Percentiles rank a stretch among this genome's conserved stretches.
Conservation (phyloP, 768 basidiomycete genomes). For the Ephemerocybe angulata region DNA sequence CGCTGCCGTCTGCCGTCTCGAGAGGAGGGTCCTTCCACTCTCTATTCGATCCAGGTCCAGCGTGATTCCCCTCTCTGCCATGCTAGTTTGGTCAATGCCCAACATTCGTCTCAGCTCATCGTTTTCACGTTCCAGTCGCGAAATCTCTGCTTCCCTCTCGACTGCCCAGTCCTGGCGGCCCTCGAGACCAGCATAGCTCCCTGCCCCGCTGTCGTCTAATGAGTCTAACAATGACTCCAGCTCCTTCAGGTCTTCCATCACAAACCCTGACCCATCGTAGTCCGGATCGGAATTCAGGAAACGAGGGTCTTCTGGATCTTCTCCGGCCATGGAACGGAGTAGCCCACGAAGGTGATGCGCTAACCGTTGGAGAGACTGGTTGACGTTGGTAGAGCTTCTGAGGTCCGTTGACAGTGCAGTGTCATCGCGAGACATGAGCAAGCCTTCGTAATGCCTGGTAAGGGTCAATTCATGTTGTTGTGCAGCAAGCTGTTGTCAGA, state of each 20-base stretch:
- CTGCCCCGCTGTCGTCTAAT: slow-evolving; percentile 34
- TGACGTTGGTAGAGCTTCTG: slow-evolving; percentile 53
- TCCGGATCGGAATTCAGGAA: slow-evolving; percentile 31
- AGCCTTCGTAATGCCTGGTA: slow-evolving; percentile 84
- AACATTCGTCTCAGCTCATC: slow-evolving; percentile 69
- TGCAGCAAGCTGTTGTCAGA: slow-evolving; percentile 73
- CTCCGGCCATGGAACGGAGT: slow-evolving; percentile 65
- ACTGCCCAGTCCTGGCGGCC: slow-evolving; percentile 76
- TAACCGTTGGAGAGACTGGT: slow-evolving; percentile 69
- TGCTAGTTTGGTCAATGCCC: slow-evolving; percentile 61
- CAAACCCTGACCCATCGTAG: slow-evolving; percentile 29
- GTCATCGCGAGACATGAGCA: slow-evolving; percentile 65
- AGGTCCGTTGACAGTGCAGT: slow-evolving; percentile 54
- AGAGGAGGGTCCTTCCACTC: slow-evolving; percentile 36
- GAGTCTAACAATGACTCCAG: slow-evolving; percentile 40
- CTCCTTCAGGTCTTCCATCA: slow-evolving; percentile 35
- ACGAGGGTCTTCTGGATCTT: slow-evolving; percentile 43
- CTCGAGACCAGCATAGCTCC: slow-evolving; percentile 30
- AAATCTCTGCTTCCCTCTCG: slow-evolving; percentile 85
- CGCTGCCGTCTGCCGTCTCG: slow-evolving; percentile 17
- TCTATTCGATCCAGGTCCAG: slow-evolving; percentile 47
- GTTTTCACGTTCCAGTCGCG: slow-evolving; percentile 81
- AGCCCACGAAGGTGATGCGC: slow-evolving; percentile 68
- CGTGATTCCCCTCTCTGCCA: slow-evolving; percentile 50
- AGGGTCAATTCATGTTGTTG: slow-evolving; percentile 86